phyloP scores from a whole-genome alignment of 192 early-diverging fungal genomes.

The Mycoemilia scoparia region DNA sequence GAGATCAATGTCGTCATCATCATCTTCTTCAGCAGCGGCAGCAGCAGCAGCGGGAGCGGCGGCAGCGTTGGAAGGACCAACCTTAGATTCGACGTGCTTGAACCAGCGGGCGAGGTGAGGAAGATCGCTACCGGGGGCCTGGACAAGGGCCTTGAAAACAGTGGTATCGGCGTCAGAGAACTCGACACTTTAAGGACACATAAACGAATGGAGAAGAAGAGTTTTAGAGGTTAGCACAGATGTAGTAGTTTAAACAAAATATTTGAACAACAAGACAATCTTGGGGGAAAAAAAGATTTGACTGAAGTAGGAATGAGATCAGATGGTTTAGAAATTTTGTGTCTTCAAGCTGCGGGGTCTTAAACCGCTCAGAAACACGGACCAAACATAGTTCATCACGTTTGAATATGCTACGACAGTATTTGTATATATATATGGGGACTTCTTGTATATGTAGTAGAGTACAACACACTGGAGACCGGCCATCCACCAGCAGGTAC shows the following conservation, averaged over 20 bases:
- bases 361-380: conserved; percentile 43
- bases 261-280: not conserved
- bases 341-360: conserved; percentile 37
- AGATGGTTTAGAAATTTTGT: conserved; percentile 10
- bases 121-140: conserved; percentile 47
- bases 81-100: conserved; percentile 59
- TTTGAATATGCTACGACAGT: not conserved
- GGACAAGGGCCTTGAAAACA: conserved; percentile 61
- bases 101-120: conserved; percentile 92
- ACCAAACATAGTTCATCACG: conserved; percentile 16
- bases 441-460: not conserved
- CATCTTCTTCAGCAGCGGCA: conserved; percentile 46
- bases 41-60: conserved; percentile 36
- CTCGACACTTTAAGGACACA: conserved; percentile 41
- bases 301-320: conserved; percentile 6
- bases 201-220: no score
- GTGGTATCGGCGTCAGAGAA: conserved; percentile 70
- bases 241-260: no score
- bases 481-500: not conserved
- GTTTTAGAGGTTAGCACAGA: not conserved
- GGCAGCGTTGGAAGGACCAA: conserved; percentile 12
- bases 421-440: not conserved
- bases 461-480: not conserved
- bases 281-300: conserved; percentile 4
- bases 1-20: conserved; percentile 89